Evolutionary conservation across 2,329 filamentous ascomycete genomes (phyloP).

Genomic region (Phialocephala sp.): DNA sequence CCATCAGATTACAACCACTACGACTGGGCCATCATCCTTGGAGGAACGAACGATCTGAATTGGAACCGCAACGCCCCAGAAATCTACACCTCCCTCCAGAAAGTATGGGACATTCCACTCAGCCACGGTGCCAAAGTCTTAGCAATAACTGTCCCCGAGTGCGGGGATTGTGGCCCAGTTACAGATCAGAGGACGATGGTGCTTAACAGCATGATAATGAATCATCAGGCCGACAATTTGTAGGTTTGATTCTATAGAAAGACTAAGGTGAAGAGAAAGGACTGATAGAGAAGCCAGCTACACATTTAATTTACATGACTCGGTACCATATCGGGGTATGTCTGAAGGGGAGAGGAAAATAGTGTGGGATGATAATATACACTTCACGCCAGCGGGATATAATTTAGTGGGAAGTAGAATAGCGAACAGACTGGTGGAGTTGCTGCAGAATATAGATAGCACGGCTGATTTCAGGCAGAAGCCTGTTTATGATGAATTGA

Average conservation of each 20-base stretch:
- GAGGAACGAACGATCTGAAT: slow-evolving; percentile 68
- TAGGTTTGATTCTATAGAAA: slow-evolving; percentile 46
- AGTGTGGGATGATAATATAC: slow-evolving; percentile 67
- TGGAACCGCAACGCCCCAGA: slow-evolving; percentile 45
- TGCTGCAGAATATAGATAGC: slow-evolving; percentile 46
- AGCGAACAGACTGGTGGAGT: slow-evolving; percentile 56
- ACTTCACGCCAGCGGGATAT: slow-evolving; percentile 64
- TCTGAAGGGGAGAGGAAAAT: slow-evolving; percentile 50
- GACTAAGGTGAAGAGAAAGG: neutral
- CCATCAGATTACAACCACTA: slow-evolving; percentile 25
- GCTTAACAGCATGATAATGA: slow-evolving; percentile 60
- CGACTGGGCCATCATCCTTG: slow-evolving; percentile 68
- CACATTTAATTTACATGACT: slow-evolving; percentile 60
- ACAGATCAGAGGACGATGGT: slow-evolving; percentile 47
- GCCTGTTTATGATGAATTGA: slow-evolving; percentile 12
- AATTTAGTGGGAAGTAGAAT: slow-evolving; percentile 65
- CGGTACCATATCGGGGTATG: slow-evolving; percentile 60
- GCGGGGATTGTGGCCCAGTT: slow-evolving; percentile 36
- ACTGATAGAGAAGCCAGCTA: slow-evolving; percentile 48
- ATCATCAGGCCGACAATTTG: slow-evolving; percentile 56
- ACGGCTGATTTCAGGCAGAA: neutral
- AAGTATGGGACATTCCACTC: slow-evolving; percentile 57
- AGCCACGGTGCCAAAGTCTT: slow-evolving; percentile 59
- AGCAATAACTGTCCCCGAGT: slow-evolving; percentile 67
- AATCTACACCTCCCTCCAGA: slow-evolving; percentile 56